Conservation (phyloP, 192 early-diverging fungal species). For the Coemansia sp. region DNA sequence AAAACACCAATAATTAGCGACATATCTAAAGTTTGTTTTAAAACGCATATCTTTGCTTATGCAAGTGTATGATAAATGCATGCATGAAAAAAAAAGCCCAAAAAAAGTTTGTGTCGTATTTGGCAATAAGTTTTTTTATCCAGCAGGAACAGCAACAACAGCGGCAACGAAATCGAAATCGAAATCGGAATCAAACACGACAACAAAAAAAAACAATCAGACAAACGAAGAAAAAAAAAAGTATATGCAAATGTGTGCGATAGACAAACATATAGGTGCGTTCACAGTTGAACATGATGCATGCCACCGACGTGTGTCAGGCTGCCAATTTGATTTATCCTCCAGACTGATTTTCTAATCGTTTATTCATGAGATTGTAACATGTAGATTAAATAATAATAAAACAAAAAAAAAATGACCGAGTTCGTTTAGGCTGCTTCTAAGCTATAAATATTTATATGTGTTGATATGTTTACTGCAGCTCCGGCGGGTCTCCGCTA, state of each 20-base stretch:
- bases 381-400: too few species aligned
- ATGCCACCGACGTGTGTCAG: background rate
- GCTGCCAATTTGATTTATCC: background rate
- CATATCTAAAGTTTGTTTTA: too few species aligned
- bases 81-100: background rate
- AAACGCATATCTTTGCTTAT: background rate
- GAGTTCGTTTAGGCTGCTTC: too few species aligned
- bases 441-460: background rate
- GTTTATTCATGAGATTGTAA: background rate
- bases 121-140: too few species aligned
- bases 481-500: conserved; percentile 19
- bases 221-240: background rate
- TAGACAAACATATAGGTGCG: background rate
- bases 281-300: background rate
- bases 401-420: background rate
- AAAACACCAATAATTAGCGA: too few species aligned
- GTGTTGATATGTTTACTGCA: conserved; percentile 1
- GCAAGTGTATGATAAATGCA: background rate
- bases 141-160: too few species aligned
- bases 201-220: too few species aligned
- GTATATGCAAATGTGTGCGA: background rate
- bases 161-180: too few species aligned
- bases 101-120: too few species aligned
- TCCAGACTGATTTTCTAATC: background rate
- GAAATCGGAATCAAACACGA: too few species aligned